Conservation (phyloP, 441 rosid genomes). For the Dalechampia spathulata region DNA sequence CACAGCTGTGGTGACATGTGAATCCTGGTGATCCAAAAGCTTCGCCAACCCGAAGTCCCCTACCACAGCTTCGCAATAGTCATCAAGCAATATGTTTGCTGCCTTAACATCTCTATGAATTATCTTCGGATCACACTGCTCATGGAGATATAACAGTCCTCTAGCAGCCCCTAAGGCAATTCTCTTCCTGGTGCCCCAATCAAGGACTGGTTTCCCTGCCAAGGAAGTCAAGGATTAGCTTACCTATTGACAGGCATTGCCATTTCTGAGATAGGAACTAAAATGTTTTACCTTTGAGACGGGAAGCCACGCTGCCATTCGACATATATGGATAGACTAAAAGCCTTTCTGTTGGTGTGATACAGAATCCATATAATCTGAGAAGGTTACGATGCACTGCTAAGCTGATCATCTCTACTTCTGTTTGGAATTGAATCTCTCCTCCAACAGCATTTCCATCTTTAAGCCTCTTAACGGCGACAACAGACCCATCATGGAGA, state of each 20-base stretch:
- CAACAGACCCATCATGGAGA: slow-evolving; percentile 65
- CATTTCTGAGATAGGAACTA: neutral
- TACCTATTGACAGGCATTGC: neutral
- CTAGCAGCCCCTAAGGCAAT: slow-evolving; percentile 74
- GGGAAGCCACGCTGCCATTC: slow-evolving; percentile 89
- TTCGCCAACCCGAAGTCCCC: slow-evolving; percentile 96
- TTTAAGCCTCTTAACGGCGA: slow-evolving; percentile 87
- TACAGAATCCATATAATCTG: slow-evolving; percentile 73
- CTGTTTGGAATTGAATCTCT: slow-evolving; percentile 91
- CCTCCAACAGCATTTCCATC: slow-evolving; percentile 85
- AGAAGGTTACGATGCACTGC: slow-evolving; percentile 95
- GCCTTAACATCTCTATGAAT: slow-evolving; percentile 97
- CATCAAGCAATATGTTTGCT: slow-evolving; percentile 88
- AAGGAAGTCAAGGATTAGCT: neutral
- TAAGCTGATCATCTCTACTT: slow-evolving; percentile 95
- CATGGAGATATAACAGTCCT: slow-evolving; percentile 85
- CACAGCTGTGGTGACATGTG: slow-evolving; percentile 71
- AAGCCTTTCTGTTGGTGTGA: slow-evolving; percentile 74
- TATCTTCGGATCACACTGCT: slow-evolving; percentile 95
- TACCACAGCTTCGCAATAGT: slow-evolving; percentile 85
- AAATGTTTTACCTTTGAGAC: slow-evolving; percentile 61
- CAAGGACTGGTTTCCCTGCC: slow-evolving; percentile 52
- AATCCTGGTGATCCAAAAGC: slow-evolving; percentile 63
- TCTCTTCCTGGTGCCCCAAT: slow-evolving; percentile 62
- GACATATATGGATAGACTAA: slow-evolving; percentile 95